phyloP scores from a whole-genome alignment of 139 green algal genomes.

The Zygnema cylindricum region DNA sequence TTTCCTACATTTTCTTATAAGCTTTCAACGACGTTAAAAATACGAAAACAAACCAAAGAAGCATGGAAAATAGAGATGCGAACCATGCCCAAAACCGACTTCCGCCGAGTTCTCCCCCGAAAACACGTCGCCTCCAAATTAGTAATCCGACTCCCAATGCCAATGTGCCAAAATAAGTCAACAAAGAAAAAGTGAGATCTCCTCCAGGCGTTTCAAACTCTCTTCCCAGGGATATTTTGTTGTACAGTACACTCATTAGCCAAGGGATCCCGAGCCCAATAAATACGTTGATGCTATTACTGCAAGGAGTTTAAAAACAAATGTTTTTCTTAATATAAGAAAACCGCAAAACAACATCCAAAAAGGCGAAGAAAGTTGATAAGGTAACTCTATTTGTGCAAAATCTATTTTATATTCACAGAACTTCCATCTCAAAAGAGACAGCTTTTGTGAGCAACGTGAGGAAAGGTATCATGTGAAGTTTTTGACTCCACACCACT shows the following conservation, averaged over 20 bases:
- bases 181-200: conserved; percentile 44
- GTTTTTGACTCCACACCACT: too few species aligned
- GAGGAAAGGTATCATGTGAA: too few species aligned
- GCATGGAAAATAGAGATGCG: conserved; percentile 30
- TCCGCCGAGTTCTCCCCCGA: conserved; percentile 51
- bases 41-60: conserved; percentile 49
- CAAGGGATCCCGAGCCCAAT: conserved; percentile 48
- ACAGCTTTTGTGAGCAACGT: too few species aligned
- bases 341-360: too few species aligned
- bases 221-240: conserved; percentile 30
- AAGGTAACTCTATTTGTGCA: too few species aligned
- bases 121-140: conserved; percentile 20
- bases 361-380: too few species aligned
- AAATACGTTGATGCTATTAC: conserved; percentile 61
- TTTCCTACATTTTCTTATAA: conserved; percentile 19
- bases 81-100: conserved; percentile 30
- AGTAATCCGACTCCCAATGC: conserved; percentile 18
- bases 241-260: conserved; percentile 50
- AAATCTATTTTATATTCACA: too few species aligned
- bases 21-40: conserved; percentile 49
- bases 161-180: conserved; percentile 39
- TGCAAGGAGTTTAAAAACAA: too few species aligned
- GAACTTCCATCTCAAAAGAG: too few species aligned
- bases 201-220: conserved; percentile 25
- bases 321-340: too few species aligned